Base-by-base conservation (phyloP, 2,329 filamentous ascomycete species). In the Trichoderma hamatum region DNA sequence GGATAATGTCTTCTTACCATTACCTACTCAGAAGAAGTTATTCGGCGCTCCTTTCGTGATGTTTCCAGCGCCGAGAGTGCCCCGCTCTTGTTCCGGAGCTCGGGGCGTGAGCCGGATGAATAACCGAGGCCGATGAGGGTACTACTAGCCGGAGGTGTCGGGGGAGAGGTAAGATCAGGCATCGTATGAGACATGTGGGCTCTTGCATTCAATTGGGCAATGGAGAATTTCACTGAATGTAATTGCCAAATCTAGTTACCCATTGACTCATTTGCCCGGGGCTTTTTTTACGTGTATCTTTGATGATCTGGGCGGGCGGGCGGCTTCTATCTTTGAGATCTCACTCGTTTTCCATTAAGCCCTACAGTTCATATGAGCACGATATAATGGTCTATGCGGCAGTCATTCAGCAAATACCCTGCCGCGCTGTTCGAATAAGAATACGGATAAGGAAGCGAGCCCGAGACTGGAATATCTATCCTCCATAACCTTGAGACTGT, bases 391-490 rank as follows among this genome's bases (percentile, higher is more conserved):
- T 1, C n/a, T n/a, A 5, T 46, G 6, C 7, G 19, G 24, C 13
- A 30, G 32, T 39, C 5, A 24, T 3, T 39, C 19, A 39, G 28
- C 19, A 46, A 21, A 49, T 2, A 5, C 30, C 30, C 1, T 30
- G 2, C 7, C 58, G 6, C 1, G n/a, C n/a, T n/a, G n/a, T 21
- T 28, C 39, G 11, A 60, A 60, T 43, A 60, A 60, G 36, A 46
- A 60, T 39, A 46, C 58, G 58, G 36, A 46, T 46, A 26, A 60
- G 56, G 34, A 60, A 28, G 39, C 58, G 58, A 60, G 28, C 24
- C n/a, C 58, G 19, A 46, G 10, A 28, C 58, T 46, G 11, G 10
- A 13, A 21, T 46, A 19, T 5, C 16, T 6, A 16, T 7, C 39
- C n/a, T 21, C 39, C 24, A 60, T 49, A 21, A 11, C 7, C 21